Conservation (phyloP, 1,139 yeast genomes). For the Kluyveromyces sp. region DNA sequence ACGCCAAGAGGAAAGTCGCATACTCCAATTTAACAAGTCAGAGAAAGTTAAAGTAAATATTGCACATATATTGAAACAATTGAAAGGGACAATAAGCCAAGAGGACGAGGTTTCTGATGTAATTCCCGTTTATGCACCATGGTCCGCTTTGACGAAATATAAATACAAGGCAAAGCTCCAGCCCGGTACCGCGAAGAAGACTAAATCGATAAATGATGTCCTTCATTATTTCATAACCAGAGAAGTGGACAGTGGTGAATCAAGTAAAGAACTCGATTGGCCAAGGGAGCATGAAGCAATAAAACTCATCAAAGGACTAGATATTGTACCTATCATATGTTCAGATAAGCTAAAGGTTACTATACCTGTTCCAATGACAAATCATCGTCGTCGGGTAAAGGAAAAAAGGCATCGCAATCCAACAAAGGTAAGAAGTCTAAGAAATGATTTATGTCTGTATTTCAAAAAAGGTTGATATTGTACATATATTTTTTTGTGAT, state of each 20-base stretch:
- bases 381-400: slow-evolving; percentile 16
- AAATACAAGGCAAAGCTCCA: slow-evolving; percentile 80
- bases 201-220: slow-evolving; percentile 71
- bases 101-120: slow-evolving; percentile 45
- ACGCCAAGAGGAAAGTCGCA: slow-evolving; percentile 45
- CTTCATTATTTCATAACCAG: slow-evolving; percentile 51
- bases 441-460: not conserved
- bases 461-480: not conserved
- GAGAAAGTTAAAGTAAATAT: slow-evolving; percentile 28
- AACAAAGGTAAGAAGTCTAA: slow-evolving; percentile 1
- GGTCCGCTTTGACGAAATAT: slow-evolving; percentile 67
- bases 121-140: slow-evolving; percentile 89
- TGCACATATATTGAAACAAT: slow-evolving; percentile 30
- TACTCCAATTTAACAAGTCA: slow-evolving; percentile 38
- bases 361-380: slow-evolving; percentile 29
- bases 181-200: slow-evolving; percentile 84
- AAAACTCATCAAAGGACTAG: slow-evolving; percentile 49
- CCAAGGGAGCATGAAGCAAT: slow-evolving; percentile 56
- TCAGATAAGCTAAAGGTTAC: slow-evolving; percentile 42
- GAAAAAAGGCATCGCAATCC: slow-evolving; percentile 11
- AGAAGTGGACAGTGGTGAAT: slow-evolving; percentile 42
- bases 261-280: slow-evolving; percentile 62
- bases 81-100: slow-evolving; percentile 32
- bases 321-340: slow-evolving; percentile 44
- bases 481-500: not conserved